Base-by-base conservation (phyloP, 805 yeast species). In the Candida vaughaniae region DNA sequence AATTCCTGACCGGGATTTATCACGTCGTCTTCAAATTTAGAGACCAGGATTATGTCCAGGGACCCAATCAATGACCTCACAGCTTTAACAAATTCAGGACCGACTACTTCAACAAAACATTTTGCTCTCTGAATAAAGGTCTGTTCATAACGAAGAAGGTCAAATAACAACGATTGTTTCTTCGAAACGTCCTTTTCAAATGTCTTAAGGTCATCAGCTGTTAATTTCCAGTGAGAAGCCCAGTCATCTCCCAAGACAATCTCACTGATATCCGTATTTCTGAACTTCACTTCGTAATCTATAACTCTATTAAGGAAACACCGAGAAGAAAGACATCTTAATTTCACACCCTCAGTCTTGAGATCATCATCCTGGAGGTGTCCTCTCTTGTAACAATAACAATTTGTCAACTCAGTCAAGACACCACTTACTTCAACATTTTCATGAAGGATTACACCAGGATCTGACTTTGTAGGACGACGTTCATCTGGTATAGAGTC, bases 141-240 rank as follows among this genome's bases (percentile, higher is more conserved):
- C 48, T 82, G 86, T 46, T 86, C 95, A 31, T 79, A 74, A 38
- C 78, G 69, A 19, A 87, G 76, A 32, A 86, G 62, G 53, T 87
- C 95, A 58, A 83, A 88, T 3, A 85, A 73, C 39, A 81, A 78
- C 38, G 86, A 81, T 54, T 87, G 95, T 25, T 78, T 69, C 49
- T 77, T 78, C n/a, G 79, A 66, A 37, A 78, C 76, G 8, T 59
- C 56, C 8, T 71, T 71, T 35, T 72, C 78, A 6, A 77, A 60
- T n/a, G 65, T 71, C 15, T 66, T 55, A 18, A 80, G 52, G 32
- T 79, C 82, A 16, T 74, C 78, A 3, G 71, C 68, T 0, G 81
- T 66, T 10, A 82, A 46, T 33, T 75, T 70, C 88, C 87, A 82
- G 48, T 79, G 82, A 7, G 76, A 69, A 0, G 79, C 76, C 88